phyloP scores from a whole-genome alignment of 2,329 filamentous ascomycete genomes.

The Diaporthe batatas region DNA sequence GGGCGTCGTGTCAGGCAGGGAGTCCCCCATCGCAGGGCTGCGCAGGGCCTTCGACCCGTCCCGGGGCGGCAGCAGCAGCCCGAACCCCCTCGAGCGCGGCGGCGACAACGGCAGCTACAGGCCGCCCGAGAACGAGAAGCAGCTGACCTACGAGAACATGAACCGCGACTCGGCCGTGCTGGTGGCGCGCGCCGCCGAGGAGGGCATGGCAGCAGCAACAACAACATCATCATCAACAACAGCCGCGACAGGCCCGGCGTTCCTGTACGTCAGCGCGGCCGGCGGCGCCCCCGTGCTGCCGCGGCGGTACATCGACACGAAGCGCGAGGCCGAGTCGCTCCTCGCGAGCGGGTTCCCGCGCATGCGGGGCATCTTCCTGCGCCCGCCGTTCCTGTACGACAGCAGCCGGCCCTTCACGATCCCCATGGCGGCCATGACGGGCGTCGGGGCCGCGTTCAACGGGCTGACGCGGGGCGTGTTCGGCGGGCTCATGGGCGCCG shows the following conservation, averaged over 20 bases:
- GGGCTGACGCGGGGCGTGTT: conserved; percentile 81
- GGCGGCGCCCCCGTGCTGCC: conserved; percentile 89
- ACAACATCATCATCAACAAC: no score
- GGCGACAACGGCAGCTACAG: conserved; percentile 72
- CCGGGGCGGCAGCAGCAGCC: conserved; percentile 64
- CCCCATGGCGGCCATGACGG: conserved; percentile 83
- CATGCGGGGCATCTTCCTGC: conserved; percentile 84
- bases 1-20: conserved; percentile 84
- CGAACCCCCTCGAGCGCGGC: conserved; percentile 77
- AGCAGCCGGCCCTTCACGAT: conserved; percentile 84
- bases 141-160: conserved; percentile 97
- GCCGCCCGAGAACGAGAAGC: conserved; percentile 76
- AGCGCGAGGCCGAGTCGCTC: conserved; percentile 87
- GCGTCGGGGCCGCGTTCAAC: conserved; percentile 82
- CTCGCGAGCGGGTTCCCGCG: conserved; percentile 79
- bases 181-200: conserved; percentile 84
- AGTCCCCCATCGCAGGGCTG: conserved; percentile 84
- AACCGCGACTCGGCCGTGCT: conserved; percentile 91
- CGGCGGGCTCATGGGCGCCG: conserved; percentile 82
- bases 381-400: conserved; percentile 93
- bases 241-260: conserved; percentile 65
- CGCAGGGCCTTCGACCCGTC: conserved; percentile 80
- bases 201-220: conserved; percentile 59
- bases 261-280: conserved; percentile 91
- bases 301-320: conserved; percentile 87